Evolutionary conservation across 139 green algal species (phyloP).

Genomic region (Spirogloea muscicola): DNA sequence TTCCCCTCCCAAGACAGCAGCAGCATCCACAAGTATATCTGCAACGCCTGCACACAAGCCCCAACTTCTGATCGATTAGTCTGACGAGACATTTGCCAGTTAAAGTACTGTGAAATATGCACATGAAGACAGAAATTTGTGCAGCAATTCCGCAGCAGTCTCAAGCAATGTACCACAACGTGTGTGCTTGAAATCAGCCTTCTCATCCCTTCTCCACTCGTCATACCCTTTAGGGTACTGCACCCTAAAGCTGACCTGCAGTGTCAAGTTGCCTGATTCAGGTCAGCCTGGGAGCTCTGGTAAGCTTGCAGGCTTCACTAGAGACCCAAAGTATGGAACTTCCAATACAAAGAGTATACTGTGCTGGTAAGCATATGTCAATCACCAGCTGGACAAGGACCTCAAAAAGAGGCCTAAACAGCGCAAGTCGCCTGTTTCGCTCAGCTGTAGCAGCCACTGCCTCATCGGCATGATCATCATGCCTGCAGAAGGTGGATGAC

Average conservation of each 20-base stretch:
- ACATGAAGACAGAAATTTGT: not conserved
- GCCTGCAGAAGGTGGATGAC: slow-evolving; percentile 3
- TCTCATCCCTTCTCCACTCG: slow-evolving; percentile 60
- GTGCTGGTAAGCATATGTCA: not conserved
- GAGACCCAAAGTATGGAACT: not conserved
- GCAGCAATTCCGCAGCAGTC: not conserved
- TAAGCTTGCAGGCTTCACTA: not conserved
- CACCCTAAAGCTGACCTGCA: slow-evolving; percentile 37
- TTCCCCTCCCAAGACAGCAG: slow-evolving; percentile 44
- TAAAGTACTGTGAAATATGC: not conserved
- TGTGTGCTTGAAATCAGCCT: slow-evolving; percentile 64
- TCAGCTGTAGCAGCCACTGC: slow-evolving; percentile 37
- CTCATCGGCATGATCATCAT: slow-evolving; percentile 45
- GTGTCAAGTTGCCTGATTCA: not conserved
- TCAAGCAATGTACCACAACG: slow-evolving; percentile 45
- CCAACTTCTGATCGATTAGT: not conserved
- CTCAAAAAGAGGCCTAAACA: slow-evolving; percentile 72
- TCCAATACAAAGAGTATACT: not conserved
- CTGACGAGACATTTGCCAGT: not conserved
- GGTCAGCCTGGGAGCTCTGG: not conserved
- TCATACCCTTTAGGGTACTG: slow-evolving; percentile 53
- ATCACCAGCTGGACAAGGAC: slow-evolving; percentile 65
- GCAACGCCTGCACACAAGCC: slow-evolving; percentile 46
- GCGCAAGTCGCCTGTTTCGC: slow-evolving; percentile 30
- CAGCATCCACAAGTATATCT: slow-evolving; percentile 68